Base-by-base conservation (phyloP, 805 yeast species). In the Schwanniomyces sp. region DNA sequence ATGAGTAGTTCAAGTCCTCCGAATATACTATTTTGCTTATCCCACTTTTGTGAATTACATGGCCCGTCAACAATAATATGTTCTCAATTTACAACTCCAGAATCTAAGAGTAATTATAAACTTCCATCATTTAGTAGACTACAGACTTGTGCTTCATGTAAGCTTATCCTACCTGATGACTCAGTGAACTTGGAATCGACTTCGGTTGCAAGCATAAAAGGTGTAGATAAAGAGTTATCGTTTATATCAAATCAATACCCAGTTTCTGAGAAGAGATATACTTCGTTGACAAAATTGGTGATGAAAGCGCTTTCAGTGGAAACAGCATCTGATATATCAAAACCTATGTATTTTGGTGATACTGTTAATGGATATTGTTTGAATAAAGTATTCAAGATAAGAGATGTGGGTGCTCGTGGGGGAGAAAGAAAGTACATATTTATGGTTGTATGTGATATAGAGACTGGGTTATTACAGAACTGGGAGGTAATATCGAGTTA, bases 1-100 rank as follows among this genome's bases (percentile, higher is more conserved):
- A 32, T 32, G 36, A 16, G 7, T 3, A 7, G 17, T 6, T 14
- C 36, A 8, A 32, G 2, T 7, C 21, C 8, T 8, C 36, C 61
- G 28, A 67, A 74, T 36, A 79, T 68, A 58, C 76, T 78, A 9
- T 64, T 82, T 8, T 72, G 86, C 17, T 61, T 86, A 41, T 85
- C 89, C 0, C 92, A 86, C 59, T 86, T 86, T 62, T 86, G 92
- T 62, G 92, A 86, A 63, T 76, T 81, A 18, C 91, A 86, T 59
- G 92, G 92, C 0, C 91, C 92, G 0, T 71, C 83, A 10, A 77
- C 82, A 36, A 70, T 86, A 1, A 64, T 84, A 59, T 85, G 88
- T 52, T 84, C 91, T 0, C 88, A 84, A 54, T 53, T 61, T 24
- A 57, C 63, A 2, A 45, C 61, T 1, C 50, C 47, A 2, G 57